phyloP scores from a whole-genome alignment of 192 early-diverging fungal species.

The Chytriomyces sp. region DNA sequence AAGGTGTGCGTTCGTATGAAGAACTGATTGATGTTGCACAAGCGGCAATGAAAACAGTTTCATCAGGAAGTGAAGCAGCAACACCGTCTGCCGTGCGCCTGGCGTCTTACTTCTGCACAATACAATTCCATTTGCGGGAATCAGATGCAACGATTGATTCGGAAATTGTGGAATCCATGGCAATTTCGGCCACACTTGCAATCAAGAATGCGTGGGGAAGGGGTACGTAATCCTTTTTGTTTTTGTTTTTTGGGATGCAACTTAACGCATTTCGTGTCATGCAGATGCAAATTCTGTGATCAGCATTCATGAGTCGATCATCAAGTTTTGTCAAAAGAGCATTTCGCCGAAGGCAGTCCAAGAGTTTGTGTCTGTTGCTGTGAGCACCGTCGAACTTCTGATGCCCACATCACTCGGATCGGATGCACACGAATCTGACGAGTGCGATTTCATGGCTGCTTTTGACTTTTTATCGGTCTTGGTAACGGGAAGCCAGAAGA shows the following conservation, averaged over 20 bases:
- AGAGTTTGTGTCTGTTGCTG: not conserved
- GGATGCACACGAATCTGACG: not conserved
- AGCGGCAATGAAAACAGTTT: no score
- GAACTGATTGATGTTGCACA: no score
- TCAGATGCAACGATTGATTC: no score
- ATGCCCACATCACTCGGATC: not conserved
- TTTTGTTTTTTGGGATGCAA: no score
- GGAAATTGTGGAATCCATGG: no score
- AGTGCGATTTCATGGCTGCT: conserved; percentile 14
- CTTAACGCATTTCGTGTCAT: not conserved
- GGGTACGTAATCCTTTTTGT: not conserved
- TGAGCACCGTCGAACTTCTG: not conserved
- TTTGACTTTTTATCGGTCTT: not conserved
- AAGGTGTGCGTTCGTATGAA: no score
- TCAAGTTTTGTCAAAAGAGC: not conserved
- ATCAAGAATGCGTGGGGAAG: conserved; percentile 5
- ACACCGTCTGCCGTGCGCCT: no score
- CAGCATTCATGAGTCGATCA: not conserved
- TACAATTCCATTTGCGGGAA: no score
- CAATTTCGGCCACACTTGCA: no score
- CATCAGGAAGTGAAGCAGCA: no score
- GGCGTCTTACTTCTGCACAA: no score
- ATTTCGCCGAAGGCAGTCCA: not conserved
- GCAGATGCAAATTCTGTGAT: conserved; percentile 4
- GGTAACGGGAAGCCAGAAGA: conserved; percentile 10